phyloP scores from a whole-genome alignment of 306 rosid species.

The Pterocarpus santalinus region DNA sequence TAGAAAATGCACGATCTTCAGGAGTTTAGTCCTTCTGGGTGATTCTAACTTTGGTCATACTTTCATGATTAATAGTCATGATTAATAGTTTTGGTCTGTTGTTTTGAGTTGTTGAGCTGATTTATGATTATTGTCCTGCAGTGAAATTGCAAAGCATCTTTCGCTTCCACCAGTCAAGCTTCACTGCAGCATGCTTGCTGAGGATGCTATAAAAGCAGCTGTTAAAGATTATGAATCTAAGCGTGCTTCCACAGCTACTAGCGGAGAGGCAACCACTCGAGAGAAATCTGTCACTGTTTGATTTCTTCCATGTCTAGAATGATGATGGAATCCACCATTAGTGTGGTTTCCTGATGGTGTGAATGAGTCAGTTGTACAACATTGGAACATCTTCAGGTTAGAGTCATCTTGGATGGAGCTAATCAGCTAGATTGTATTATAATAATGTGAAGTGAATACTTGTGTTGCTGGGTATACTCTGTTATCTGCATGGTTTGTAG shows the following conservation, averaged over 20 bases:
- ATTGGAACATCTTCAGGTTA: constrained; percentile 19
- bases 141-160: constrained; percentile 97
- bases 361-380: constrained; percentile 2
- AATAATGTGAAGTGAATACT: constrained; percentile 38
- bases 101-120: constrained; percentile 24
- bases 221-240: constrained; percentile 87
- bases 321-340: constrained; percentile 40
- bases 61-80: constrained; percentile 18
- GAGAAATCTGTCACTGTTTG: constrained; percentile 55
- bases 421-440: constrained; percentile 11
- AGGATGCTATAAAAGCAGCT: constrained; percentile 99
- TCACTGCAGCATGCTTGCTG: constrained; percentile 99
- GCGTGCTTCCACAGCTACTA: constrained; percentile 48
- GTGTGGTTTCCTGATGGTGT: constrained; percentile 10
- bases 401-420: constrained; percentile 39
- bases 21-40: not conserved
- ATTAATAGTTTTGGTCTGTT: not conserved
- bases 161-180: constrained; percentile 98
- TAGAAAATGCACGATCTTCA: not conserved
- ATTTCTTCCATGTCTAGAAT: constrained; percentile 32
- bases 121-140: constrained; percentile 46
- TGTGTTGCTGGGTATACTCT: not conserved
- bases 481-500: constrained; percentile 19
- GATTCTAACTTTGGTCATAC: not conserved
- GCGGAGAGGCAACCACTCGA: constrained; percentile 41